These are phyloP conservation scores for Gloeopeniophorella convolvens DNA, from an alignment of 768 basidiomycete genomes.

Conservation along the genomic window DNA sequence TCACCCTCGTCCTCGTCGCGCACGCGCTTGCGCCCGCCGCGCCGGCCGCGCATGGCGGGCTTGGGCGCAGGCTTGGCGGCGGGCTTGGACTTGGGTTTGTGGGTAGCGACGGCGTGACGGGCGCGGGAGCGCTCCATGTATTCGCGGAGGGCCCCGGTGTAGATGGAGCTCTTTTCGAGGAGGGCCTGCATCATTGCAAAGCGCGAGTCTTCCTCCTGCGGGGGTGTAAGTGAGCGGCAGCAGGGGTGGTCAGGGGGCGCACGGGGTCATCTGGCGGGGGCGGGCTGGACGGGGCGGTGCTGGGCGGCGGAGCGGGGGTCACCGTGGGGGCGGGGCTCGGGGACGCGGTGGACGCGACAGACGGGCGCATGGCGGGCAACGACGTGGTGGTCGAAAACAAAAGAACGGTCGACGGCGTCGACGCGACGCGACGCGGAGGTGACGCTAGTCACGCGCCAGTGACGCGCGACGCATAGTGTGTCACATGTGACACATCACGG, in stretches of 20 bases:
- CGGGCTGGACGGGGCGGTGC: conserved; percentile 11
- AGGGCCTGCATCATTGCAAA: conserved; percentile 54
- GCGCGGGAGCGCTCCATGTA: conserved; percentile 52
- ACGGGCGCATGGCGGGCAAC: no score
- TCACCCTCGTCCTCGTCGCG: conserved; percentile 19
- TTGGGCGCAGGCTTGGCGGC: conserved; percentile 1
- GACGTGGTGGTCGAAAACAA: no score
- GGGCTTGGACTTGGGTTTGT: conserved; percentile 19
- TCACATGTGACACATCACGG: no score
- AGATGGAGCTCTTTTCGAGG: conserved; percentile 71
- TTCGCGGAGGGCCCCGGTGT: conserved; percentile 60
- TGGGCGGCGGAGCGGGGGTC: conserved; percentile 1
- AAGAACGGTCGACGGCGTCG: no score
- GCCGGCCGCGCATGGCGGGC: conserved; percentile 16
- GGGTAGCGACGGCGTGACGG: conserved; percentile 7
- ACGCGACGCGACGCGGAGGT: no score
- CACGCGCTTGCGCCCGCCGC: conserved; percentile 12
- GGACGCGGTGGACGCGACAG: no score
- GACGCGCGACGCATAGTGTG: no score
- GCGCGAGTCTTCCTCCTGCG: conserved; percentile 47
- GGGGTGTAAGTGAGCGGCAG: not conserved
- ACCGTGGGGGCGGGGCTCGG: conserved; percentile 6
- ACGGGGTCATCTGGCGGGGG: conserved; percentile 8
- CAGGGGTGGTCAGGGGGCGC: not conserved
- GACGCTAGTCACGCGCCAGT: no score